Conservation (phyloP, 495 filamentous ascomycete genomes). For the Neurospora sublineolata region DNA sequence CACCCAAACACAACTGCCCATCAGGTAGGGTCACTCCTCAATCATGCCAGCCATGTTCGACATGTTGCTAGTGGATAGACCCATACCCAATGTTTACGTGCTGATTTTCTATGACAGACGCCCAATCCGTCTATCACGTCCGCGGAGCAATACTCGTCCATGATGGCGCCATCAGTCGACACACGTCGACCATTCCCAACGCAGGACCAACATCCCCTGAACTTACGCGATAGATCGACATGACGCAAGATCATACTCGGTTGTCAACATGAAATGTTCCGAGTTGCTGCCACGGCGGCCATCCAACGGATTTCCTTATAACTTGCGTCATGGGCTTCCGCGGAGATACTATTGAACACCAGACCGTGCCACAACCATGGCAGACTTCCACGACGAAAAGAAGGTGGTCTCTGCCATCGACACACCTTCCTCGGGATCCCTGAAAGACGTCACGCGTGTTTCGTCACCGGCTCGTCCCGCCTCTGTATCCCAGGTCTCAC, state of each 20-base stretch:
- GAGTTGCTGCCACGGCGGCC: not conserved
- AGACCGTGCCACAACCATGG: not conserved
- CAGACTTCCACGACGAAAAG: not conserved
- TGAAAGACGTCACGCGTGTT: not conserved
- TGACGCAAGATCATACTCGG: not conserved
- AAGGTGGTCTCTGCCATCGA: not conserved
- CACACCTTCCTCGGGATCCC: not conserved
- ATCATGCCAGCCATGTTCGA: not conserved
- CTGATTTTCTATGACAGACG: not conserved
- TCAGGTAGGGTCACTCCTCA: not conserved
- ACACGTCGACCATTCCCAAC: not conserved
- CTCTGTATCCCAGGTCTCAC: slow-evolving; percentile 5
- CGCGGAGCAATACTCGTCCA: not conserved
- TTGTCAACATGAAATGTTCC: not conserved
- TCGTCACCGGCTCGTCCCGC: not conserved
- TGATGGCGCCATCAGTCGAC: not conserved
- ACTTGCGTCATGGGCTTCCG: not conserved
- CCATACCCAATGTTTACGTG: not conserved
- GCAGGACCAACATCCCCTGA: not conserved
- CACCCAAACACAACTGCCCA: not conserved
- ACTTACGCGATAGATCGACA: not conserved
- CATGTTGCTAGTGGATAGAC: not conserved
- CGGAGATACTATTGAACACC: not conserved
- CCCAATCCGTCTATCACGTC: not conserved
- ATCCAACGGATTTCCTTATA: not conserved